Conservation (phyloP, 306 rosid species). For the Pterocarpus macrocarpus region DNA sequence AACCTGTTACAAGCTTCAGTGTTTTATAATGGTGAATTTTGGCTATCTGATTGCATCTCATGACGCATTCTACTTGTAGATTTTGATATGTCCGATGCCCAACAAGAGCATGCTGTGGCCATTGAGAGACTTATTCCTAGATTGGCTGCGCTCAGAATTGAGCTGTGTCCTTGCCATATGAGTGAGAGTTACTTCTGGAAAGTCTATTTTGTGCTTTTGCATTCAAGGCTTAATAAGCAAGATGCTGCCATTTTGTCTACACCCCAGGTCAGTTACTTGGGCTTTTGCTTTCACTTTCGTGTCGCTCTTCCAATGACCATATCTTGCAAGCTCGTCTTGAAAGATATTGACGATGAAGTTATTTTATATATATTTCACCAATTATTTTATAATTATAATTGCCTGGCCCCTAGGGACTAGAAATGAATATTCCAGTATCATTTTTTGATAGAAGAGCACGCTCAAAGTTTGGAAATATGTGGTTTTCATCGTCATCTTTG, state of each 20-base stretch:
- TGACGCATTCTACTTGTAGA: slow-evolving; percentile 61
- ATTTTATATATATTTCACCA: background rate
- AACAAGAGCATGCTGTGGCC: slow-evolving; percentile 72
- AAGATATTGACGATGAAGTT: slow-evolving; percentile 12
- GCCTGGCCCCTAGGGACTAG: slow-evolving; percentile 1
- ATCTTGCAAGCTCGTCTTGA: background rate
- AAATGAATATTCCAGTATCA: slow-evolving; percentile 12
- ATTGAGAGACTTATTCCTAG: slow-evolving; percentile 87
- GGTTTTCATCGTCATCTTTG: slow-evolving; percentile 9
- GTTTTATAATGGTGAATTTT: background rate
- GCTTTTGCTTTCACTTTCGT: slow-evolving; percentile 22
- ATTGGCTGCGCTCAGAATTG: slow-evolving; percentile 93
- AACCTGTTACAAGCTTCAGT: background rate
- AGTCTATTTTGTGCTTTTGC: slow-evolving; percentile 94
- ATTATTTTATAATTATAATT: slow-evolving; percentile 20
- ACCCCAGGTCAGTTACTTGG: slow-evolving; percentile 67
- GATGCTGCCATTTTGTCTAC: slow-evolving; percentile 86
- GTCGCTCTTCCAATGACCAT: slow-evolving; percentile 5
- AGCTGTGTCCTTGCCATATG: slow-evolving; percentile 97
- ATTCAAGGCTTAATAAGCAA: slow-evolving; percentile 84
- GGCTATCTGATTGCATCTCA: slow-evolving; percentile 18
- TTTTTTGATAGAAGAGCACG: slow-evolving; percentile 2
- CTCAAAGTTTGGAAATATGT: slow-evolving; percentile 20
- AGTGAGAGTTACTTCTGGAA: slow-evolving; percentile 95
- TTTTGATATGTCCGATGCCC: slow-evolving; percentile 86